Evolutionary conservation across 2,329 filamentous ascomycete species (phyloP).

Genomic region (Cytospora chrysosperma): DNA sequence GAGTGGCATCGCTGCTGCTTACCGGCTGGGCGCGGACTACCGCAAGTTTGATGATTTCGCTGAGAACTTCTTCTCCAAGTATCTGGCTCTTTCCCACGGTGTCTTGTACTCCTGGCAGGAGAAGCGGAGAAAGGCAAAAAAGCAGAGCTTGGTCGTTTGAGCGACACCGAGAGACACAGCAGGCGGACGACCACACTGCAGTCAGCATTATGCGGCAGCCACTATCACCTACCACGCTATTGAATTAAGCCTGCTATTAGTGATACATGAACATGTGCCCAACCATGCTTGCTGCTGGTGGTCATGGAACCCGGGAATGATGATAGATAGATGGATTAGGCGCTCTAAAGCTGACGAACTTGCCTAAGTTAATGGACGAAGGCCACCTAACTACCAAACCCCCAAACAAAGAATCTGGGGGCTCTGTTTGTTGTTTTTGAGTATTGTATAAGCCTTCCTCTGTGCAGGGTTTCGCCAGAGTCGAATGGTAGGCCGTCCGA

Average conservation of each 20-base stretch:
- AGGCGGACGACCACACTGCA: not conserved
- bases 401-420: constrained; percentile 17
- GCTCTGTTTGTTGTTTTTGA: constrained; percentile 16
- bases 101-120: constrained; percentile 39
- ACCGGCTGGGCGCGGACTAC: constrained; percentile 65
- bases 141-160: not conserved
- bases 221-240: not conserved
- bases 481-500: not conserved
- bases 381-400: constrained; percentile 20
- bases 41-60: constrained; percentile 56
- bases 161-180: not conserved
- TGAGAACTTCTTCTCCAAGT: constrained; percentile 48
- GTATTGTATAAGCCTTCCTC: constrained; percentile 6
- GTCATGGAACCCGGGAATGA: not conserved
- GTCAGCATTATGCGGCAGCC: not conserved
- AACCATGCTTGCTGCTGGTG: not conserved
- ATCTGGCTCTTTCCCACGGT: constrained; percentile 46
- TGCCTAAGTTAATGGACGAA: constrained; percentile 18
- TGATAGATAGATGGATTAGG: constrained; percentile 23
- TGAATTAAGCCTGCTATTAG: not conserved
- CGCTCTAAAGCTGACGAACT: constrained; percentile 19
- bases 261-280: not conserved
- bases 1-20: constrained; percentile 68
- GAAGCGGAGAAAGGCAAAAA: constrained; percentile 28
- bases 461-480: not conserved